A percentile compares a stretch with the other conserved stretches of the same genome.
These are phyloP conservation scores for Sphaceloma murrayae DNA, from an alignment of 2,329 filamentous ascomycete species.

Conservation along the genomic window DNA sequence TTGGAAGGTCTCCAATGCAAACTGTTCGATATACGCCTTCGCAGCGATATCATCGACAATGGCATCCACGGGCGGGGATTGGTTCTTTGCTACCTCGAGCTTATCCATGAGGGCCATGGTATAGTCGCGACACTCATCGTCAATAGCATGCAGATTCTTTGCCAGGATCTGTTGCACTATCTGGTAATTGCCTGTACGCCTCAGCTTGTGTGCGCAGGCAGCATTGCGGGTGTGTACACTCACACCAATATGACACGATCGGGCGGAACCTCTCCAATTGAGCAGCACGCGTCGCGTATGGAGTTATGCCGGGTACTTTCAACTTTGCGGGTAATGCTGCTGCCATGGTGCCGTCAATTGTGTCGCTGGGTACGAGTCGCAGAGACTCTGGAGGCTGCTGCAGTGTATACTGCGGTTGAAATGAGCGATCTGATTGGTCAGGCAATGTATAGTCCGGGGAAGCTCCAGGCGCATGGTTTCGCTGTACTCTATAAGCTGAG, in stretches of 20 bases:
- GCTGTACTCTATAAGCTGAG: constrained; percentile 15
- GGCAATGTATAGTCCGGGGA: constrained; percentile 7
- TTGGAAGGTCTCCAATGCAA: constrained; percentile 78
- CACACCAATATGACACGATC: constrained; percentile 92
- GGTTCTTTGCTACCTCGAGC: constrained; percentile 69
- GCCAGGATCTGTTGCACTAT: constrained; percentile 85
- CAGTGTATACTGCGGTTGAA: no score
- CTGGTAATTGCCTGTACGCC: constrained; percentile 66
- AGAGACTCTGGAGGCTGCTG: no score
- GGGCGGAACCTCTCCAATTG: constrained; percentile 81
- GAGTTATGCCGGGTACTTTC: constrained; percentile 61
- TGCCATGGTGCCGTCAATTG: constrained; percentile 49
- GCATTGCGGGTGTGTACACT: constrained; percentile 32
- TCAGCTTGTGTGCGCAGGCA: background rate
- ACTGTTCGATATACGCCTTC: constrained; percentile 88
- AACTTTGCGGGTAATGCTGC: constrained; percentile 60
- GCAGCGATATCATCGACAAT: constrained; percentile 77
- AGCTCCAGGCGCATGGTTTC: constrained; percentile 7
- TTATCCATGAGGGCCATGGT: constrained; percentile 83
- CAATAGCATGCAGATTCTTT: constrained; percentile 65
- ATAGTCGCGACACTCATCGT: constrained; percentile 69
- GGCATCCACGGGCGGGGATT: constrained; percentile 68
- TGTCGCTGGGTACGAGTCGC: no score
- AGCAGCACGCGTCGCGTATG: constrained; percentile 71
- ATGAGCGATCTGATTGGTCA: constrained; percentile 6